Evolutionary conservation across 768 basidiomycete genomes (phyloP).

Genomic region (Trametopsis cervina): DNA sequence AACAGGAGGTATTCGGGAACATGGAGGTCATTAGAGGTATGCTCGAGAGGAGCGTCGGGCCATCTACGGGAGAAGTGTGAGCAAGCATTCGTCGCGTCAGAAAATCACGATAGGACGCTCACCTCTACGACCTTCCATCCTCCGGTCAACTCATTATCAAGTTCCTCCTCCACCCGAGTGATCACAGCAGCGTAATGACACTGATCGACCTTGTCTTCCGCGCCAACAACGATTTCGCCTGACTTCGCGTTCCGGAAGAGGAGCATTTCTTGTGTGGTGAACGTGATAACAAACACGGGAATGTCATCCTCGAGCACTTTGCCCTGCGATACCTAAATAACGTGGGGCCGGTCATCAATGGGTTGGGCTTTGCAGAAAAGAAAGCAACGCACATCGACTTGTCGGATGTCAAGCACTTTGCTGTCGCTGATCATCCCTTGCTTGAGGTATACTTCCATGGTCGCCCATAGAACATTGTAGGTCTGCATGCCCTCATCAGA

Average conservation of each 20-base stretch:
- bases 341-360: not conserved
- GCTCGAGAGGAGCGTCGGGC: slow-evolving; percentile 43
- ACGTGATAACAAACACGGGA: slow-evolving; percentile 88
- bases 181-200: slow-evolving; percentile 90
- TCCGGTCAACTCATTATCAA: slow-evolving; percentile 88
- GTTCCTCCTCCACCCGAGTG: slow-evolving; percentile 81
- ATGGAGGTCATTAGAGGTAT: slow-evolving; percentile 32
- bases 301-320: slow-evolving; percentile 87
- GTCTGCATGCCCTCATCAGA: slow-evolving; percentile 44
- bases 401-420: slow-evolving; percentile 92
- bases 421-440: slow-evolving; percentile 91
- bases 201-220: slow-evolving; percentile 88
- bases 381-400: slow-evolving; percentile 75
- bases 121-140: slow-evolving; percentile 99
- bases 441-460: slow-evolving; percentile 87
- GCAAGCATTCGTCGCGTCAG: no score
- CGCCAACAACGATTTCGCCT: slow-evolving; percentile 79
- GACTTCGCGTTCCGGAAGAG: slow-evolving; percentile 88
- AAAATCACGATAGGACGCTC: no score
- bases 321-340: slow-evolving; percentile 63
- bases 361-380: not conserved
- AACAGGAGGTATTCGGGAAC: no score
- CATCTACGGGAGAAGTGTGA: slow-evolving; percentile 32
- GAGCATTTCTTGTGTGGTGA: slow-evolving; percentile 90
- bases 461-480: slow-evolving; percentile 97